phyloP scores from a whole-genome alignment of 75 land plant species.

The Sequoiadendron giganteum region DNA sequence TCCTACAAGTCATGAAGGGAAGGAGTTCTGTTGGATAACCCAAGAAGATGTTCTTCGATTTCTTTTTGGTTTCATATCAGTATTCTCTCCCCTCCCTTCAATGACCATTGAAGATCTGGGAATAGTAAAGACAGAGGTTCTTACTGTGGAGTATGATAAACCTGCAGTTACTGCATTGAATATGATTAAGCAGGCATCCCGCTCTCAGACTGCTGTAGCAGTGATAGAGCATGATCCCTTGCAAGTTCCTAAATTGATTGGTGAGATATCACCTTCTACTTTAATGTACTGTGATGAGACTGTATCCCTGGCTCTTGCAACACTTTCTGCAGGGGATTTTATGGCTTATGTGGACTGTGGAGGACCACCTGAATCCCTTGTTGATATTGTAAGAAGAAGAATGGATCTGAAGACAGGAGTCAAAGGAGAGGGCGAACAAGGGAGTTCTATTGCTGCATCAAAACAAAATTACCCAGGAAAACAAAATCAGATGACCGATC shows the following conservation, averaged over 20 bases:
- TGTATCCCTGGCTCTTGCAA: conserved; percentile 61
- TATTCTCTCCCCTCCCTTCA: conserved; percentile 67
- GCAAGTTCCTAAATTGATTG: conserved; percentile 34
- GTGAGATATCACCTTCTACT: conserved; percentile 76
- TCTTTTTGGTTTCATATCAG: conserved; percentile 63
- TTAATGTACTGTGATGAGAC: conserved; percentile 54
- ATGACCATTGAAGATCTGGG: conserved; percentile 63
- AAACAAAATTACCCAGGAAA: not conserved
- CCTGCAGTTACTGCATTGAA: conserved; percentile 48
- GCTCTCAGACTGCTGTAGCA: conserved; percentile 59
- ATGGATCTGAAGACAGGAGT: conserved; percentile 32
- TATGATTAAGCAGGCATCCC: conserved; percentile 36
- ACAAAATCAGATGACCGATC: conserved; percentile 5
- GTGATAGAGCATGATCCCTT: conserved; percentile 41
- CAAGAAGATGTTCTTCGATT: conserved; percentile 74
- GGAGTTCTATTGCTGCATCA: not conserved
- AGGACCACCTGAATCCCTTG: conserved; percentile 55
- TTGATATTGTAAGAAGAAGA: conserved; percentile 36
- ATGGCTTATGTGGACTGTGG: conserved; percentile 63
- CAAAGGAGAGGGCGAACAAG: conserved; percentile 14
- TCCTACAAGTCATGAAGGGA: conserved; percentile 19
- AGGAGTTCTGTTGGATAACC: conserved; percentile 78
- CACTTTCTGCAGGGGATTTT: conserved; percentile 73
- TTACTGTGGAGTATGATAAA: conserved; percentile 36
- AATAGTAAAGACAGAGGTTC: conserved; percentile 39